Conservation (phyloP, 2,329 filamentous ascomycete species). For the Volutella citrinella region DNA sequence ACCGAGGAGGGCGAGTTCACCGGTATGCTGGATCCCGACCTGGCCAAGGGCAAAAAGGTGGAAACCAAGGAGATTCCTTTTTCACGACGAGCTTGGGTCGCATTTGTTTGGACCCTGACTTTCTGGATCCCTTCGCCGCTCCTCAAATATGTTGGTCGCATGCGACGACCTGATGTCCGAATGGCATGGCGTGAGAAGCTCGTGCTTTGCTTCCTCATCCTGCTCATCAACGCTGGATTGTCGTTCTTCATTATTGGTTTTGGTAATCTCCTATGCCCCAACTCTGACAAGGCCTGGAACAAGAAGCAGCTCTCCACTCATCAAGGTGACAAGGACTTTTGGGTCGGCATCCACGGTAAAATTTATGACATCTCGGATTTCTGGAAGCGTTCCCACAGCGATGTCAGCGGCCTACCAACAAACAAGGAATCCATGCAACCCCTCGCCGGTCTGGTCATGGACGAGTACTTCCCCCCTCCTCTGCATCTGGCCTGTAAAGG, state of each 20-base stretch:
- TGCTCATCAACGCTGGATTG: conserved; percentile 75
- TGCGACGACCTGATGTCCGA: conserved; percentile 95
- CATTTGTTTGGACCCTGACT: conserved; percentile 78
- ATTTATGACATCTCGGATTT: conserved; percentile 94
- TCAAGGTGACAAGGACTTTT: conserved; percentile 73
- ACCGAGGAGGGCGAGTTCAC: conserved; percentile 66
- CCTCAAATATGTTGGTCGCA: conserved; percentile 79
- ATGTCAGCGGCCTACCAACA: conserved; percentile 60
- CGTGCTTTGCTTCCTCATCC: conserved; percentile 75
- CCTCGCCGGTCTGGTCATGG: conserved; percentile 75
- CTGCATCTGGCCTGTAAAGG: conserved; percentile 71
- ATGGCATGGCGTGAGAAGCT: conserved; percentile 98
- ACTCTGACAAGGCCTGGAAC: conserved; percentile 87
- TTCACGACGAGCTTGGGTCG: conserved; percentile 74
- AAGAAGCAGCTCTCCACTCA: conserved; percentile 67
- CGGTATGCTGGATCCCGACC: conserved; percentile 70
- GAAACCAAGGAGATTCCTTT: conserved; percentile 64
- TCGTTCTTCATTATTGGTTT: conserved; percentile 93
- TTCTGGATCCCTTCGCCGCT: conserved; percentile 92
- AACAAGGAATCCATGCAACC: conserved; percentile 66
- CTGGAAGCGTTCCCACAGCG: conserved; percentile 81
- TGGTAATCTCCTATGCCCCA: conserved; percentile 81
- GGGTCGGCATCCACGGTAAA: conserved; percentile 79
- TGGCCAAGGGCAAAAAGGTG: conserved; percentile 73
- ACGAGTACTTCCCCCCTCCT: conserved; percentile 82